phyloP scores from a whole-genome alignment of 2,329 filamentous ascomycete species.

The Penicillium capsulatum region DNA sequence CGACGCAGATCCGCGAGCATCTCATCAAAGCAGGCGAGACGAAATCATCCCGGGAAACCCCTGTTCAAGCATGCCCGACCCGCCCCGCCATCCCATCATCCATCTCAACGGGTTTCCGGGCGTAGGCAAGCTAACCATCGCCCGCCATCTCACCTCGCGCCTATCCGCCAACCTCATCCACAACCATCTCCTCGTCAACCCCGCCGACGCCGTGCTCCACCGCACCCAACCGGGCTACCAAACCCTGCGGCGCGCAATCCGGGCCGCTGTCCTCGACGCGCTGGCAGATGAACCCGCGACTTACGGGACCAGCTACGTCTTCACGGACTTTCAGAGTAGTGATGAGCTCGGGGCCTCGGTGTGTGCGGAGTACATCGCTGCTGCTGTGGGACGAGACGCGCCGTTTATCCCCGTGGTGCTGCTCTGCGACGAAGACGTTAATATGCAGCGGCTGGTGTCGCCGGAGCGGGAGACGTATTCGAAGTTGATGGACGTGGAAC shows the following conservation, averaged over 20 bases:
- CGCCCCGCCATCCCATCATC: neutral
- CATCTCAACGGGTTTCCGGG: neutral
- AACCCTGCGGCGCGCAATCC: neutral
- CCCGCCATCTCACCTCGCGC: neutral
- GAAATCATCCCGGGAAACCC: too few relatives aligned
- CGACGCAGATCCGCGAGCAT: too few relatives aligned
- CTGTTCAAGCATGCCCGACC: too few relatives aligned
- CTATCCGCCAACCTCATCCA: neutral
- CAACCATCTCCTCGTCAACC: constrained; percentile 3
- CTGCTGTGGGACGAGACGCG: neutral
- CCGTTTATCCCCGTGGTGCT: constrained; percentile 1
- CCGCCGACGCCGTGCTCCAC: constrained; percentile 1
- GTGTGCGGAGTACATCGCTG: neutral
- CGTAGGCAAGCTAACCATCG: neutral
- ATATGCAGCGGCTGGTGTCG: neutral
- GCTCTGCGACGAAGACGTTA: constrained; percentile 1
- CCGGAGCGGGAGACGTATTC: neutral
- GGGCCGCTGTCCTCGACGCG: neutral
- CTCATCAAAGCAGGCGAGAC: too few relatives aligned
- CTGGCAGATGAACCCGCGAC: constrained; percentile 1
- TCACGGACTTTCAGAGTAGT: neutral
- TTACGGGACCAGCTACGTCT: neutral
- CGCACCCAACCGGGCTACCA: constrained; percentile 1
- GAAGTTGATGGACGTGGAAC: neutral
- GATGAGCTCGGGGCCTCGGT: neutral